These are phyloP conservation scores for Diaporthe caulivora DNA, from an alignment of 2,329 filamentous ascomycete genomes.

Conservation along the genomic window DNA sequence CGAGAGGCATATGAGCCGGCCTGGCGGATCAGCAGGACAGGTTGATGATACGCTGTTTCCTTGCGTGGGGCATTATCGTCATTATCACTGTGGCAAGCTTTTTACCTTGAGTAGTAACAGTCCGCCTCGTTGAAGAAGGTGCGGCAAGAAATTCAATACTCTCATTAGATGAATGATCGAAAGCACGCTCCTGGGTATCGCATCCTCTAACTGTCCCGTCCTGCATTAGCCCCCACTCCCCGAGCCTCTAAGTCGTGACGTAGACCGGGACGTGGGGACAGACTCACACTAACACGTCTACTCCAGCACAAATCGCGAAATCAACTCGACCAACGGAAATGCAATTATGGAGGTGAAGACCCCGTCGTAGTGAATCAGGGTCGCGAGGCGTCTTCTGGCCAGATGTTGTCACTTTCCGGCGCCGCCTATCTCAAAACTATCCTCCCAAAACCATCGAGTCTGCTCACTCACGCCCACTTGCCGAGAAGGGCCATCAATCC, in stretches of 20 bases:
- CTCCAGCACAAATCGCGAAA: neutral
- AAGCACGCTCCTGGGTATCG: slow-evolving; percentile 31
- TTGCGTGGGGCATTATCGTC: neutral
- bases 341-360: slow-evolving; percentile 10
- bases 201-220: slow-evolving; percentile 14
- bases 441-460: neutral
- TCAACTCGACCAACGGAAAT: neutral
- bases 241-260: neutral
- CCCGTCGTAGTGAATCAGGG: neutral
- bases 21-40: neutral
- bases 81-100: neutral
- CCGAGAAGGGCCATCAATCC: slow-evolving; percentile 62
- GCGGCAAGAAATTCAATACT: slow-evolving; percentile 26
- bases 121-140: neutral
- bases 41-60: neutral
- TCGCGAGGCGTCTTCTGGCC: neutral
- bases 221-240: slow-evolving; percentile 33
- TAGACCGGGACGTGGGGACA: neutral
- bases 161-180: slow-evolving; percentile 32
- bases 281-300: slow-evolving; percentile 32
- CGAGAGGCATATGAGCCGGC: slow-evolving; percentile 12
- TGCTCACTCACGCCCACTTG: slow-evolving; percentile 58
- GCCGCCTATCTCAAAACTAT: neutral
- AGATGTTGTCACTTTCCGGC: neutral
- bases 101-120: slow-evolving; percentile 9